Evolutionary conservation across 139 green algal genomes (phyloP).

Genomic region (Volvox reticuliferus): DNA sequence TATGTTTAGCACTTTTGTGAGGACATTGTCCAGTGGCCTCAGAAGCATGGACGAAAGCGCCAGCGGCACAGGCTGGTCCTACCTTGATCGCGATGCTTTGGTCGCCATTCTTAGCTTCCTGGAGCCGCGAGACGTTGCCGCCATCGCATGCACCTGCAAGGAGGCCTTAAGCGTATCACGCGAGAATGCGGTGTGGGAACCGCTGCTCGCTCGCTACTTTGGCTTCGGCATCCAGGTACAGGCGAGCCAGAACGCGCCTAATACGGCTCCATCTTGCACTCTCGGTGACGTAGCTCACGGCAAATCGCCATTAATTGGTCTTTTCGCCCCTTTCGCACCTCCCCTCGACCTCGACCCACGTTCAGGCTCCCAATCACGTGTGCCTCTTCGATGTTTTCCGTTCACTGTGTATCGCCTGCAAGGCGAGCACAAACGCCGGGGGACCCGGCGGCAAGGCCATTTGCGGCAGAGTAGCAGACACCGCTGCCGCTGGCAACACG

Average conservation of each 20-base stretch:
- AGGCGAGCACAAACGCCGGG: background rate
- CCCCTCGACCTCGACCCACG: background rate
- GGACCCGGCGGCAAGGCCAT: background rate
- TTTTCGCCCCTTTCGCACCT: background rate
- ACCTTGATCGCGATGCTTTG: background rate
- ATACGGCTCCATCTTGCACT: too few relatives aligned
- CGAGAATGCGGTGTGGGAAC: slow-evolving; percentile 5
- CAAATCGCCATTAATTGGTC: background rate
- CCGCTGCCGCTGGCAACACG: background rate
- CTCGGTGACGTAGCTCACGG: background rate
- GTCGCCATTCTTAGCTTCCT: background rate
- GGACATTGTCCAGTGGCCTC: too few relatives aligned
- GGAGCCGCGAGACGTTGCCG: background rate
- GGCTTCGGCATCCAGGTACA: background rate
- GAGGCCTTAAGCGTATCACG: background rate
- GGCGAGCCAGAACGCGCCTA: background rate
- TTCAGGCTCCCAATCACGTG: background rate
- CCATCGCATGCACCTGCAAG: background rate
- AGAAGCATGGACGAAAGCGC: background rate
- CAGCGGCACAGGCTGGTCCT: background rate
- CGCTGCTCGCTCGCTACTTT: background rate
- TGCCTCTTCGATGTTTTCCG: background rate
- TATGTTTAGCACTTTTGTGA: too few relatives aligned
- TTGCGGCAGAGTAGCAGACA: background rate
- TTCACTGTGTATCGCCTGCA: background rate